Evolutionary conservation across 495 filamentous ascomycete genomes (phyloP).

Genomic region (Trichoderma gamsii): DNA sequence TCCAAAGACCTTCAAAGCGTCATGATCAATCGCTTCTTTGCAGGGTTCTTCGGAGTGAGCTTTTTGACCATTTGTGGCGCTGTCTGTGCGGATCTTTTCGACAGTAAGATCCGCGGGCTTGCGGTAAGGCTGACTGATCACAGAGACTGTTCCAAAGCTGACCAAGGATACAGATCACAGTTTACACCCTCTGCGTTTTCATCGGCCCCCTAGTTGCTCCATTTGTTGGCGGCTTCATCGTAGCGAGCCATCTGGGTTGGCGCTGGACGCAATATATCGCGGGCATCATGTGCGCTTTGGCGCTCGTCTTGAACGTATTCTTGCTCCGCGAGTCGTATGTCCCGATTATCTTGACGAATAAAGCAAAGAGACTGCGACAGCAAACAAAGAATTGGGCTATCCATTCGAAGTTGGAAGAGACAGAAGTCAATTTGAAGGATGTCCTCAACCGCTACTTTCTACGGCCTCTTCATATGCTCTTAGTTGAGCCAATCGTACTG

Average conservation of each 20-base stretch:
- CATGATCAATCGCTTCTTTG: too few relatives aligned
- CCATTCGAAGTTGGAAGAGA: neutral
- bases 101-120: too few relatives aligned
- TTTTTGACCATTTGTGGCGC: too few relatives aligned
- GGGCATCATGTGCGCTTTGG: constrained; percentile 46
- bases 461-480: neutral
- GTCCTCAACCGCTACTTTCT: neutral
- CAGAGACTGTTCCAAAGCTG: too few relatives aligned
- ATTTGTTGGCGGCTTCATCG: constrained; percentile 54
- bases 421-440: neutral
- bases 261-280: constrained; percentile 62
- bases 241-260: constrained; percentile 53
- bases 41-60: too few relatives aligned
- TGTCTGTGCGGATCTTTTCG: too few relatives aligned
- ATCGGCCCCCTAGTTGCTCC: constrained; percentile 51
- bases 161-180: too few relatives aligned
- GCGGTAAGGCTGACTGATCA: too few relatives aligned
- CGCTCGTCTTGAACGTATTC: constrained; percentile 36
- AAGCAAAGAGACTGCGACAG: neutral
- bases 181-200: neutral
- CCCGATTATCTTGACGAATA: constrained; percentile 39
- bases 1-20: too few relatives aligned
- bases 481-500: neutral
- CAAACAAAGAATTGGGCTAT: neutral
- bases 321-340: constrained; percentile 57